These are phyloP conservation scores for Termitomyces heimii DNA, from an alignment of 768 basidiomycete genomes.

Conservation along the genomic window DNA sequence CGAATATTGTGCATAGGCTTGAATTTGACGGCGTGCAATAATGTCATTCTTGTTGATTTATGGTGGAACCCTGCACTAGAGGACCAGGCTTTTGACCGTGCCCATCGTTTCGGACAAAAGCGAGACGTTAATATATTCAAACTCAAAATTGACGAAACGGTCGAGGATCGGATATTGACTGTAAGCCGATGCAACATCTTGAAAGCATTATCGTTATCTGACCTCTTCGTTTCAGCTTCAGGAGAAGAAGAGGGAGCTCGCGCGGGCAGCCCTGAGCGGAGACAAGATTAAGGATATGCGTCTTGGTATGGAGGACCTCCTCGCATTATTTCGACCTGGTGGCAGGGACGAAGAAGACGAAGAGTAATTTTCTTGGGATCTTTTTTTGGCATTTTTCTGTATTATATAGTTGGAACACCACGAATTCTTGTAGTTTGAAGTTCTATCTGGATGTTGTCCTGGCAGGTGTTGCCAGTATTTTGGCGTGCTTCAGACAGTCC, in stretches of 20 bases:
- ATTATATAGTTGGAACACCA: not conserved
- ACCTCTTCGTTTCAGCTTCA: slow-evolving; percentile 53
- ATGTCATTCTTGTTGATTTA: slow-evolving; percentile 87
- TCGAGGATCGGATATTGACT: slow-evolving; percentile 80
- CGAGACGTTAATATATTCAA: slow-evolving; percentile 86
- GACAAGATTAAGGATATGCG: slow-evolving; percentile 83
- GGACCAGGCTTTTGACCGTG: slow-evolving; percentile 93
- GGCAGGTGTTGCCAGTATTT: too few species aligned
- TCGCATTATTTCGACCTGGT: slow-evolving; percentile 68
- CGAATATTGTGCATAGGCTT: slow-evolving; percentile 48
- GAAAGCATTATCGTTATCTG: not conserved
- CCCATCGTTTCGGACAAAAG: slow-evolving; percentile 86
- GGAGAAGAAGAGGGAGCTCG: slow-evolving; percentile 82
- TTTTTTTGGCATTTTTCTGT: not conserved
- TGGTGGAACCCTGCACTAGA: slow-evolving; percentile 96
- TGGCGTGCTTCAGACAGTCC: too few species aligned
- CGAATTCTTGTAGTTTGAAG: not conserved
- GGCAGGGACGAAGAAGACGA: slow-evolving; percentile 44
- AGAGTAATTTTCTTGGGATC: not conserved
- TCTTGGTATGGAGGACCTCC: slow-evolving; percentile 80
- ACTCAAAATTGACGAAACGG: slow-evolving; percentile 79
- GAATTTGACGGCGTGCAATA: slow-evolving; percentile 89
- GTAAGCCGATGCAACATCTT: slow-evolving; percentile 27
- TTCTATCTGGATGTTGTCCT: not conserved
- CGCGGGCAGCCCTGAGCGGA: slow-evolving; percentile 81